Evolutionary conservation across 371 early-diverging fungal genomes (phyloP).

Genomic region (Rhizomucor pusillus): DNA sequence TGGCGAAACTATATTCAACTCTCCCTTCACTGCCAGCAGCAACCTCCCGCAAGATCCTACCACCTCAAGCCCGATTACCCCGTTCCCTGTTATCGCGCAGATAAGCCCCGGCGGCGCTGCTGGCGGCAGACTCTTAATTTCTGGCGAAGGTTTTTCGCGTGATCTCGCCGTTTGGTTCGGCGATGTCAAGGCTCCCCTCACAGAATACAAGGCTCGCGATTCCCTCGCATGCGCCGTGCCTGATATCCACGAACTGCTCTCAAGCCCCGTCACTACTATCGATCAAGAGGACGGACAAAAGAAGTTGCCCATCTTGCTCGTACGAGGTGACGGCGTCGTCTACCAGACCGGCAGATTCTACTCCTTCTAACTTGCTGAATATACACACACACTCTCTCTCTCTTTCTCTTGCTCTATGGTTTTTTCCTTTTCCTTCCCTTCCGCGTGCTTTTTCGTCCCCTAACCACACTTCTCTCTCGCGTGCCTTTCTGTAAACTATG

Average conservation of each 20-base stretch:
- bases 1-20: constrained; percentile 11
- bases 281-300: constrained; percentile 27
- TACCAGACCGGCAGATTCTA: constrained; percentile 57
- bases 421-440: not conserved
- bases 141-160: constrained; percentile 64
- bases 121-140: constrained; percentile 18
- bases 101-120: constrained; percentile 8
- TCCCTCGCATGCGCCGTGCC: constrained; percentile 47
- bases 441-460: too few relatives aligned
- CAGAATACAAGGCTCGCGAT: constrained; percentile 52
- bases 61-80: constrained; percentile 7
- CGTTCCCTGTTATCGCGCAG: constrained; percentile 6
- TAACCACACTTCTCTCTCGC: too few relatives aligned
- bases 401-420: not conserved
- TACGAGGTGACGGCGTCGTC: constrained; percentile 65
- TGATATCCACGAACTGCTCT: constrained; percentile 17
- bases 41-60: not conserved
- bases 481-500: too few relatives aligned
- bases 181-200: constrained; percentile 50
- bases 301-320: constrained; percentile 58
- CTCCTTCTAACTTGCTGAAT: constrained; percentile 17
- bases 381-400: too few relatives aligned
- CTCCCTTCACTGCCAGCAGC: constrained; percentile 1
- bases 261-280: constrained; percentile 17
- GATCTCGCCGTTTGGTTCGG: constrained; percentile 73